Percentiles rank a stretch among this genome's conserved stretches.
These are phyloP conservation scores for Vigna angularis DNA, from an alignment of 306 rosid species.

Conservation along the genomic window DNA sequence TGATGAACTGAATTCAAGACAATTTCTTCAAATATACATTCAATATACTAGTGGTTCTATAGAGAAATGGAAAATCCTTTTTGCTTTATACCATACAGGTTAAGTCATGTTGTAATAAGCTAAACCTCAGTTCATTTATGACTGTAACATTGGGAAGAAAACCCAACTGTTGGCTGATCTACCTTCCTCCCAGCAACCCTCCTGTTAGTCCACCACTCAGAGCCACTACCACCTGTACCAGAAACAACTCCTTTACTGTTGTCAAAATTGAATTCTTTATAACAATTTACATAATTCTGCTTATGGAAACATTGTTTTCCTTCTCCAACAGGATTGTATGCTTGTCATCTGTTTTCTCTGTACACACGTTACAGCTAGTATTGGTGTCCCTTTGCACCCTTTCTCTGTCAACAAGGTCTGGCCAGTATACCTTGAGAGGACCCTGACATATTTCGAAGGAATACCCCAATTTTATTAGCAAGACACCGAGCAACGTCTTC, in stretches of 20 bases:
- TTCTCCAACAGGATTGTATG: conserved; percentile 52
- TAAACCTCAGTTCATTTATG: conserved; percentile 64
- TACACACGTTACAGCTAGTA: conserved; percentile 43
- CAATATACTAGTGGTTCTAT: conserved; percentile 50
- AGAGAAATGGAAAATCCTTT: conserved; percentile 37
- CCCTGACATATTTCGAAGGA: conserved; percentile 58
- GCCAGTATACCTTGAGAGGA: conserved; percentile 62
- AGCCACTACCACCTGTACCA: conserved; percentile 56
- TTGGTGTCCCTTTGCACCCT: conserved; percentile 47
- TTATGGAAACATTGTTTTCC: conserved; percentile 64
- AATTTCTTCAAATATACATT: conserved; percentile 57
- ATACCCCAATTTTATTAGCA: conserved; percentile 66
- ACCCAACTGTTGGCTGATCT: conserved; percentile 74
- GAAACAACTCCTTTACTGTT: conserved; percentile 70
- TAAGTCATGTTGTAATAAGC: conserved; percentile 45
- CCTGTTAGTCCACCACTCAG: conserved; percentile 87
- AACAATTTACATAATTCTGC: conserved; percentile 68
- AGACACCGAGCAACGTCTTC: conserved; percentile 95
- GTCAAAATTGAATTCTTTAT: conserved; percentile 90
- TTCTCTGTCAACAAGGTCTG: conserved; percentile 51
- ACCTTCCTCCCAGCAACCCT: conserved; percentile 59
- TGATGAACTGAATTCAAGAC: conserved; percentile 45
- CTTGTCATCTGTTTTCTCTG: conserved; percentile 51
- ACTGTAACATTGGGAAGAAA: conserved; percentile 83
- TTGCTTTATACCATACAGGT: conserved; percentile 47